phyloP scores from a whole-genome alignment of 805 yeast genomes.

The Candida piceae region DNA sequence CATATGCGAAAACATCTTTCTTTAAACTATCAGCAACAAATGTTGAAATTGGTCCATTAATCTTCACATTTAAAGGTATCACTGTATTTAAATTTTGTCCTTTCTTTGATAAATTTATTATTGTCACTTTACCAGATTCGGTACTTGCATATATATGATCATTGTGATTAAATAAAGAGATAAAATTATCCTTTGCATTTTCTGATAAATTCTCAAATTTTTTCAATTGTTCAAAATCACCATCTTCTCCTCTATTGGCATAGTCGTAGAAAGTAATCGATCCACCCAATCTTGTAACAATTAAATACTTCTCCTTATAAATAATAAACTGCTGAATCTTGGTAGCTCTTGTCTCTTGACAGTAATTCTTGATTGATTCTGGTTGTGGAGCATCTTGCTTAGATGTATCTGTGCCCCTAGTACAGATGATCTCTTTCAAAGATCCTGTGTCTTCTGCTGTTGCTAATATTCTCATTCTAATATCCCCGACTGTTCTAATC shows the following conservation, averaged over 20 bases:
- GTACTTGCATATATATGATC: conserved; percentile 30
- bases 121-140: conserved; percentile 28
- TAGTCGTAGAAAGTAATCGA: conserved; percentile 35
- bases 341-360: conserved; percentile 27
- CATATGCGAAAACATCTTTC: conserved; percentile 61
- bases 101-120: conserved; percentile 18
- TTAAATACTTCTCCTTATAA: conserved; percentile 31
- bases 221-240: conserved; percentile 15
- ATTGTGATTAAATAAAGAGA: conserved; percentile 28
- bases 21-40: conserved; percentile 44
- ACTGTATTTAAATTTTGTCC: conserved; percentile 2
- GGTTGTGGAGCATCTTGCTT: conserved; percentile 63
- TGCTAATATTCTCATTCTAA: conserved; percentile 53
- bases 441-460: conserved; percentile 67
- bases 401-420: conserved; percentile 76
- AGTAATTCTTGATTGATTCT: conserved; percentile 35
- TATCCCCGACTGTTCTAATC: no score
- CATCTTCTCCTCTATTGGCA: background rate
- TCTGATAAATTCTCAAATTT: conserved; percentile 11
- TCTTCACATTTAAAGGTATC: conserved; percentile 27
- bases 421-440: conserved; percentile 58
- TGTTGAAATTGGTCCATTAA: conserved; percentile 46
- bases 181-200: conserved; percentile 31
- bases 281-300: conserved; percentile 42
- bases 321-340: conserved; percentile 30